Conservation (phyloP, 108 stramenopile species). For the Pseudonitzschia multiseries region DNA sequence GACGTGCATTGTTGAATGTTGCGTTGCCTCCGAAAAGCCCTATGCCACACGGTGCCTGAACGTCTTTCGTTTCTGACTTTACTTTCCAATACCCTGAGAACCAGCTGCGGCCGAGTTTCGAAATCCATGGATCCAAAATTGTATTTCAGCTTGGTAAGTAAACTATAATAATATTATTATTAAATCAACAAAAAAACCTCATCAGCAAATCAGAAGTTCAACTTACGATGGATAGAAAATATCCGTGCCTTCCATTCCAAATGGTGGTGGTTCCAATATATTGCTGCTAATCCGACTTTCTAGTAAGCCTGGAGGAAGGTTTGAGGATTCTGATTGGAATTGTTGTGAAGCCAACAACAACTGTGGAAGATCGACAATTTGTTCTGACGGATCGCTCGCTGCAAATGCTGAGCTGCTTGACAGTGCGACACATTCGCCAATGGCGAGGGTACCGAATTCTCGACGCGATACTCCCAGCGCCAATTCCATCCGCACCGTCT, state of each 20-base stretch:
- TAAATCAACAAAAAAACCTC: neutral
- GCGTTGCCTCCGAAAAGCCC: slow-evolving; percentile 75
- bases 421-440: slow-evolving; percentile 1
- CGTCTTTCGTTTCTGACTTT: slow-evolving; percentile 45
- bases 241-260: slow-evolving; percentile 66
- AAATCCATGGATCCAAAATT: neutral
- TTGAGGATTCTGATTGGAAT: slow-evolving; percentile 11
- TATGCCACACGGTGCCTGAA: slow-evolving; percentile 75
- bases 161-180: too few relatives aligned
- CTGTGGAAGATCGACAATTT: too few relatives aligned
- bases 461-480: neutral
- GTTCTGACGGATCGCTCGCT: neutral
- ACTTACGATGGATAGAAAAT: slow-evolving; percentile 65
- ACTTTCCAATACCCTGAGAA: slow-evolving; percentile 66
- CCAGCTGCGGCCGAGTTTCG: slow-evolving; percentile 12
- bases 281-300: slow-evolving; percentile 44
- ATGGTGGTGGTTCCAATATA: slow-evolving; percentile 54
- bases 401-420: neutral
- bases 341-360: neutral
- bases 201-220: neutral
- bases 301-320: slow-evolving; percentile 37
- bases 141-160: neutral
- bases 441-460: neutral
- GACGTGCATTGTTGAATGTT: slow-evolving; percentile 46
- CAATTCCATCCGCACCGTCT: neutral